phyloP scores from a whole-genome alignment of 179 eudicot species.

The Beta macrorhiza region DNA sequence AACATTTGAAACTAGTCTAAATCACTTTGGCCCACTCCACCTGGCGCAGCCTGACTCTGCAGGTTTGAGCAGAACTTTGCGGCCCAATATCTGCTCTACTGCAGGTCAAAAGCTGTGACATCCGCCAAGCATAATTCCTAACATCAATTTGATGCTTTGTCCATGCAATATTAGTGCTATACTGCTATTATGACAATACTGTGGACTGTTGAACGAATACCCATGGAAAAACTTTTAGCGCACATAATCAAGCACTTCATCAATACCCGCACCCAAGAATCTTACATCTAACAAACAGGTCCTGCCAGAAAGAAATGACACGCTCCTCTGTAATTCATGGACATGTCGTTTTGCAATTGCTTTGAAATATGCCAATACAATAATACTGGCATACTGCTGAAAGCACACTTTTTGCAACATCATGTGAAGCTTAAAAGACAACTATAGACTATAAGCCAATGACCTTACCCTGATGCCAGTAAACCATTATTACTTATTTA shows the following conservation, averaged over 20 bases:
- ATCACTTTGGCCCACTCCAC: too few species aligned
- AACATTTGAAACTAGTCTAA: too few species aligned
- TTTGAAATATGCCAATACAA: neutral
- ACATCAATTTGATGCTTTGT: neutral
- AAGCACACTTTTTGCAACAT: neutral
- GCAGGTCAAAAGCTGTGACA: neutral
- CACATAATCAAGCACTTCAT: neutral
- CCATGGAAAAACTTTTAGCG: neutral
- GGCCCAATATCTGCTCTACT: neutral
- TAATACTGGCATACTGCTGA: neutral
- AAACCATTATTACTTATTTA: neutral
- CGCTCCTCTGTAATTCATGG: neutral
- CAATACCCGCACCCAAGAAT: neutral
- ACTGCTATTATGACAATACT: neutral
- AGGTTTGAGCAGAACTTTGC: too few species aligned
- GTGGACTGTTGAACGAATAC: neutral
- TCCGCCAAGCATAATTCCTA: neutral
- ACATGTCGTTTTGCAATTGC: neutral
- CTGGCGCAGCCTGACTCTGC: too few species aligned
- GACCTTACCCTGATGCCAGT: neutral
- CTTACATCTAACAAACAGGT: neutral
- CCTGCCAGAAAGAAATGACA: neutral
- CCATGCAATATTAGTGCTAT: neutral
- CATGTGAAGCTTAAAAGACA: neutral
- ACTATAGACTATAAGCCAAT: neutral